phyloP scores from a whole-genome alignment of 23 red algal genomes.

The Gracilariopsis chorda region DNA sequence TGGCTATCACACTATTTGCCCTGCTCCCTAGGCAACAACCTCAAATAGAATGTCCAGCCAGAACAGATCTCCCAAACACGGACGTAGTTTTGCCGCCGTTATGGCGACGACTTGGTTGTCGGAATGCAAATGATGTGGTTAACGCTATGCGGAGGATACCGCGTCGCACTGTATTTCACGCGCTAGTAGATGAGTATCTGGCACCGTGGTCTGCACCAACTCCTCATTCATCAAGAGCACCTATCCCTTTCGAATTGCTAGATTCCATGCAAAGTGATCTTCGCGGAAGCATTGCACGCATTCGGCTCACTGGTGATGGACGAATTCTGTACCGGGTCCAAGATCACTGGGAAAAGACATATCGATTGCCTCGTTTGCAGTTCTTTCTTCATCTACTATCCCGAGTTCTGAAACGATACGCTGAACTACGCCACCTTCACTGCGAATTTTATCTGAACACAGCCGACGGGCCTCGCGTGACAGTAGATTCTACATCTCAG shows the following conservation, averaged over 20 bases:
- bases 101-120: constrained; percentile 17
- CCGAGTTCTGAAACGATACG: constrained; percentile 12
- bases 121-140: not conserved
- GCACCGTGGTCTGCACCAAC: constrained; percentile 53
- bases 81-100: not conserved
- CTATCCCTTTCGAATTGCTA: constrained; percentile 17
- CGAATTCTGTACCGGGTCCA: constrained; percentile 66
- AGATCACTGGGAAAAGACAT: constrained; percentile 75
- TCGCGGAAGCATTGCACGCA: constrained; percentile 42
- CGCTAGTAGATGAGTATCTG: constrained; percentile 43
- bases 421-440: constrained; percentile 18
- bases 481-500: constrained; percentile 61
- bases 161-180: not conserved
- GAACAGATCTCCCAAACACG: too few species aligned
- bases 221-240: not conserved
- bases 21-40: not conserved
- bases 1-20: not conserved
- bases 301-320: constrained; percentile 44
- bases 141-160: not conserved
- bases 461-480: constrained; percentile 59
- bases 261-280: constrained; percentile 51
- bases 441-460: constrained; percentile 76
- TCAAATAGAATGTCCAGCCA: not conserved
- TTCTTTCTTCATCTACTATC: constrained; percentile 56
- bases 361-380: constrained; percentile 61